Evolutionary conservation across 2,329 filamentous ascomycete genomes (phyloP).

Genomic region (Fusarium equiseti): DNA sequence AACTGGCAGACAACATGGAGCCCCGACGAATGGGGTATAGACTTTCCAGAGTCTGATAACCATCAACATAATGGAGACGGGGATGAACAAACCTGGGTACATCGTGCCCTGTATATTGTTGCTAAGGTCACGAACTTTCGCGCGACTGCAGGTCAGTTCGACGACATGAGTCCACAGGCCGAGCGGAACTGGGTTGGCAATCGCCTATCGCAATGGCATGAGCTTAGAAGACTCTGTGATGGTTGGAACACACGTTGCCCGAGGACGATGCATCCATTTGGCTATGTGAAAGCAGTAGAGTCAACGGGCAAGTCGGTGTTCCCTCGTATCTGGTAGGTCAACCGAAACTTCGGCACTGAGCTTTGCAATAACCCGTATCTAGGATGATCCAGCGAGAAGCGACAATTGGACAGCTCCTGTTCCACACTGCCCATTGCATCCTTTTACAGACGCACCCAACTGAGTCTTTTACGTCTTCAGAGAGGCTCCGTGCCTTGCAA

Average conservation of each 20-base stretch:
- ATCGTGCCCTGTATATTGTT: slow-evolving; percentile 88
- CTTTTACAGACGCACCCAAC: slow-evolving; percentile 84
- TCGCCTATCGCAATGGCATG: slow-evolving; percentile 80
- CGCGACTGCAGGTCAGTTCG: slow-evolving; percentile 72
- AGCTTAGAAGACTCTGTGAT: slow-evolving; percentile 84
- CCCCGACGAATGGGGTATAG: slow-evolving; percentile 88
- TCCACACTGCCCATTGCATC: slow-evolving; percentile 86
- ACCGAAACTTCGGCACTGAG: not conserved
- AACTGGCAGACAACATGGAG: slow-evolving; percentile 91
- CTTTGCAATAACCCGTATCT: not conserved
- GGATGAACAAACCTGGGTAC: slow-evolving; percentile 81
- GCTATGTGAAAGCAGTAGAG: slow-evolving; percentile 77
- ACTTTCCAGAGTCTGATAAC: slow-evolving; percentile 70
- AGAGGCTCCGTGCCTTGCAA: slow-evolving; percentile 78
- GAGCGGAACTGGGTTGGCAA: slow-evolving; percentile 74
- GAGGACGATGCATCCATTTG: slow-evolving; percentile 87
- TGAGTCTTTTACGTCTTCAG: slow-evolving; percentile 66
- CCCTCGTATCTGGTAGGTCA: slow-evolving; percentile 82
- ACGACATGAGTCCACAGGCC: slow-evolving; percentile 69
- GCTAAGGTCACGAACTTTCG: slow-evolving; percentile 90
- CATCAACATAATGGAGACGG: slow-evolving; percentile 61
- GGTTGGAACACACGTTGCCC: slow-evolving; percentile 84
- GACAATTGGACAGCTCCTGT: slow-evolving; percentile 86
- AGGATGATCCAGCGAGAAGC: slow-evolving; percentile 87
- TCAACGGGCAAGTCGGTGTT: slow-evolving; percentile 79